These are phyloP conservation scores for Tulasnella sp. DNA, from an alignment of 768 basidiomycete species.

Conservation along the genomic window DNA sequence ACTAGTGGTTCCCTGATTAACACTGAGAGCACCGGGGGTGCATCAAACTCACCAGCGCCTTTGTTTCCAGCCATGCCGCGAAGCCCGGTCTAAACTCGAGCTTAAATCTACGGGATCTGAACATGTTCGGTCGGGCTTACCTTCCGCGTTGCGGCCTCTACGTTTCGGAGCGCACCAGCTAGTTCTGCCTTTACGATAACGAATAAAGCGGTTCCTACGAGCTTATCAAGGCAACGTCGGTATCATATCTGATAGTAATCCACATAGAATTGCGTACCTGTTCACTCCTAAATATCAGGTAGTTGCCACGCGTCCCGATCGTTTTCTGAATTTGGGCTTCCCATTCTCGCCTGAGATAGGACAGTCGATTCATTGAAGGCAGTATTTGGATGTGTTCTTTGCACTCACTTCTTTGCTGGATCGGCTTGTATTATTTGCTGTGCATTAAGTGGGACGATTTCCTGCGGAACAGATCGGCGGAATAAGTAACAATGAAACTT, in stretches of 20 bases:
- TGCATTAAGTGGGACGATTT: constrained; percentile 95
- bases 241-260: constrained; percentile 3
- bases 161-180: constrained; percentile 71
- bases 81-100: constrained; percentile 29
- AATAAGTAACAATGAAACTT: constrained; percentile 69
- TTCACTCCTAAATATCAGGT: constrained; percentile 82
- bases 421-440: constrained; percentile 95
- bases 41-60: constrained; percentile 41
- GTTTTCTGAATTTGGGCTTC: constrained; percentile 72
- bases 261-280: constrained; percentile 42
- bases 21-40: not conserved
- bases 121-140: constrained; percentile 30
- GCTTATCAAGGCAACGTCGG: constrained; percentile 30
- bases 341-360: constrained; percentile 35
- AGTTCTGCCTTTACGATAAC: constrained; percentile 71
- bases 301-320: constrained; percentile 57
- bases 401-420: constrained; percentile 68
- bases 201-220: constrained; percentile 90
- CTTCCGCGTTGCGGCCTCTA: constrained; percentile 87
- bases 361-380: not conserved
- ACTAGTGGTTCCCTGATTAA: constrained; percentile 28
- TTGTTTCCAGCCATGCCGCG: constrained; percentile 93
- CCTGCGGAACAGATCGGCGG: constrained; percentile 43
- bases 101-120: not conserved
- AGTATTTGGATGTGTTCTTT: not conserved